Conservation (phyloP, 495 filamentous ascomycete genomes). For the Aspergillus egyptiacus region DNA sequence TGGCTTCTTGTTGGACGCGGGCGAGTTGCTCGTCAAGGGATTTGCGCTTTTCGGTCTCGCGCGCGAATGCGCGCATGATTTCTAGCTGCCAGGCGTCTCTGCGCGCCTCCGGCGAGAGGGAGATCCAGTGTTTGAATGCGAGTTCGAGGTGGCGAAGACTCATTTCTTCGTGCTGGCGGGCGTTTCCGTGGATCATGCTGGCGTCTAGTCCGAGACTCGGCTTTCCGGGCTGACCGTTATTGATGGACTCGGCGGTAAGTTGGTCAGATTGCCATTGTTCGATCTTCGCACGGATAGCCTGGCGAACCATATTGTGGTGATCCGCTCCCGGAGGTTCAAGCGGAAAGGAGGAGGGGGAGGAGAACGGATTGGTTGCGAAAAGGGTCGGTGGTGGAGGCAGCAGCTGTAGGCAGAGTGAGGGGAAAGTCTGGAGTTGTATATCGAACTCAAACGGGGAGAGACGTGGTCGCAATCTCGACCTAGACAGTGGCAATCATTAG, state of each 20-base stretch:
- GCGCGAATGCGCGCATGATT: slow-evolving; percentile 62
- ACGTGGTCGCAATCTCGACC: slow-evolving; percentile 34
- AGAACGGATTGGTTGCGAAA: slow-evolving; percentile 62
- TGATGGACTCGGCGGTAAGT: slow-evolving; percentile 25
- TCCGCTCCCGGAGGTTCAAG: slow-evolving; percentile 61
- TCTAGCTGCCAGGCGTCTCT: slow-evolving; percentile 73
- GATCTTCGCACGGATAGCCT: slow-evolving; percentile 59
- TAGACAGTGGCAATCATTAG: slow-evolving; percentile 11
- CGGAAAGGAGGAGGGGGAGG: slow-evolving; percentile 67
- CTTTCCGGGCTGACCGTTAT: slow-evolving; percentile 21
- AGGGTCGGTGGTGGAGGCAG: slow-evolving; percentile 73
- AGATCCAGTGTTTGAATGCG: slow-evolving; percentile 66
- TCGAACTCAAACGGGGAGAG: slow-evolving; percentile 74
- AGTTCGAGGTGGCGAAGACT: slow-evolving; percentile 58
- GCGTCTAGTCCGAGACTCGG: slow-evolving; percentile 26
- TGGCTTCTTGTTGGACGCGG: slow-evolving; percentile 60
- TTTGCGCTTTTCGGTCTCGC: slow-evolving; percentile 61
- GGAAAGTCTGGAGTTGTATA: slow-evolving; percentile 71
- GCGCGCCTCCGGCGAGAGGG: slow-evolving; percentile 48
- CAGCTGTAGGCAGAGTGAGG: slow-evolving; percentile 71
- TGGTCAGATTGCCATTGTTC: slow-evolving; percentile 51
- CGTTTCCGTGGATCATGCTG: slow-evolving; percentile 41
- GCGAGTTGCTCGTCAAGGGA: slow-evolving; percentile 57
- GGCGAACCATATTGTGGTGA: slow-evolving; percentile 63
- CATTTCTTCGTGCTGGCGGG: slow-evolving; percentile 54